A percentile compares a stretch with the other conserved stretches of the same genome.
These are phyloP conservation scores for Rutidosis leptorrhynchoides DNA, from an alignment of 129 eudicot genomes.

Conservation along the genomic window DNA sequence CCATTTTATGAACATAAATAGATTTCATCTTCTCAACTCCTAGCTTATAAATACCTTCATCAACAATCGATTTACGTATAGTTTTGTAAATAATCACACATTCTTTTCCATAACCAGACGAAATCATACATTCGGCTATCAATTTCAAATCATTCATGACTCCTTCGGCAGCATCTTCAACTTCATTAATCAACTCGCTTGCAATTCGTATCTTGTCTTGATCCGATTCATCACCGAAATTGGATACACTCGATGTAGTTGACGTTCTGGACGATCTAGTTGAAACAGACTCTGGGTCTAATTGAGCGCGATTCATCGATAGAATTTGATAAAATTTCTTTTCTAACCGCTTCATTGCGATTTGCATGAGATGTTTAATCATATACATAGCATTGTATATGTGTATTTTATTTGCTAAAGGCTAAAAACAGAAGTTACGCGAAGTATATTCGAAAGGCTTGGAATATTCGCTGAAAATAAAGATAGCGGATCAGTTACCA, in stretches of 20 bases:
- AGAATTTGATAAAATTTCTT: constrained; percentile 67
- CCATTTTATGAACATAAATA: constrained; percentile 51
- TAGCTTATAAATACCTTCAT: constrained; percentile 59
- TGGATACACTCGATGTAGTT: constrained; percentile 38
- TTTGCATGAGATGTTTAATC: constrained; percentile 57
- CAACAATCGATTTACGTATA: constrained; percentile 73
- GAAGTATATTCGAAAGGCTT: too few species aligned
- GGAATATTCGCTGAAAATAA: too few species aligned
- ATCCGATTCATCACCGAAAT: constrained; percentile 39
- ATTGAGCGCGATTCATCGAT: constrained; percentile 50
- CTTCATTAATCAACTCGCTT: constrained; percentile 37
- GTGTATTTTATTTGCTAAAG: too few species aligned
- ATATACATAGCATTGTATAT: too few species aligned
- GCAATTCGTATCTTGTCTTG: constrained; percentile 27
- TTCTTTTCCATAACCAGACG: constrained; percentile 62
- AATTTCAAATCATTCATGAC: constrained; percentile 54
- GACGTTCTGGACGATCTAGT: constrained; percentile 52
- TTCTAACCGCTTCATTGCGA: constrained; percentile 63
- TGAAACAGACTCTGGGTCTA: constrained; percentile 61
- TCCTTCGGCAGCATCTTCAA: constrained; percentile 39
- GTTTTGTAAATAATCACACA: constrained; percentile 54
- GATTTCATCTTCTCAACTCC: constrained; percentile 47
- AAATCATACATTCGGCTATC: constrained; percentile 84
- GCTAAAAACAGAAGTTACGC: too few species aligned
- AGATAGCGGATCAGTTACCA: too few species aligned